Conservation (phyloP, 768 basidiomycete species). For the Tulasnella sp. region DNA sequence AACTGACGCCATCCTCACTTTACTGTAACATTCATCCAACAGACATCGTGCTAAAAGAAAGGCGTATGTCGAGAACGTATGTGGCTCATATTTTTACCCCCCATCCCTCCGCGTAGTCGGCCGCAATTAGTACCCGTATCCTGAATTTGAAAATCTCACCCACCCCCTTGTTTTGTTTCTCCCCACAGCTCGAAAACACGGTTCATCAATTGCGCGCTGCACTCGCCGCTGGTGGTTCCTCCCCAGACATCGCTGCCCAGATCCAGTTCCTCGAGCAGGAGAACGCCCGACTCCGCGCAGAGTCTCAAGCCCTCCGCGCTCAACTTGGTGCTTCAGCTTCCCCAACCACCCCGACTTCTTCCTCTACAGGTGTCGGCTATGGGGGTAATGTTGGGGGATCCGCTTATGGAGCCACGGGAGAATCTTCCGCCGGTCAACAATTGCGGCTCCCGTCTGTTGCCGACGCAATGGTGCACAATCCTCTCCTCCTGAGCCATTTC, state of each 20-base stretch:
- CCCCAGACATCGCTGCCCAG: slow-evolving; percentile 1
- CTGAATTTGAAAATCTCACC: neutral
- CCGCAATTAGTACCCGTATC: neutral
- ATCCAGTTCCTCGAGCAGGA: slow-evolving; percentile 11
- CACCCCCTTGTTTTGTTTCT: neutral
- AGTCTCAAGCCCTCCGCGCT: slow-evolving; percentile 13
- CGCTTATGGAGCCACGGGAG: slow-evolving; percentile 5
- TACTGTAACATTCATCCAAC: neutral
- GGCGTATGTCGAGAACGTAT: slow-evolving; percentile 18
- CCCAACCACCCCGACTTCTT: neutral
- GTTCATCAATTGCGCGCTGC: slow-evolving; percentile 16
- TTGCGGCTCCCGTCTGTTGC: slow-evolving; percentile 6
- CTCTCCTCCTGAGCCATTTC: neutral
- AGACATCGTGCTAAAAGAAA: slow-evolving; percentile 20
- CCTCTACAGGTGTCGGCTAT: neutral
- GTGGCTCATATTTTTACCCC: neutral
- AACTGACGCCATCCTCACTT: neutral
- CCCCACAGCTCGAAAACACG: slow-evolving; percentile 10
- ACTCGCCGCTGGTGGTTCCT: neutral
- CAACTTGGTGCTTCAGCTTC: slow-evolving; percentile 4
- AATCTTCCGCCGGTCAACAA: neutral
- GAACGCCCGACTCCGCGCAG: slow-evolving; percentile 16
- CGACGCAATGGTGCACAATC: slow-evolving; percentile 8
- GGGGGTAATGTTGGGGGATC: neutral
- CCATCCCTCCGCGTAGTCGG: too few relatives aligned